Base-by-base conservation (phyloP, 306 rosid species). In the Crotalaria pallida region DNA sequence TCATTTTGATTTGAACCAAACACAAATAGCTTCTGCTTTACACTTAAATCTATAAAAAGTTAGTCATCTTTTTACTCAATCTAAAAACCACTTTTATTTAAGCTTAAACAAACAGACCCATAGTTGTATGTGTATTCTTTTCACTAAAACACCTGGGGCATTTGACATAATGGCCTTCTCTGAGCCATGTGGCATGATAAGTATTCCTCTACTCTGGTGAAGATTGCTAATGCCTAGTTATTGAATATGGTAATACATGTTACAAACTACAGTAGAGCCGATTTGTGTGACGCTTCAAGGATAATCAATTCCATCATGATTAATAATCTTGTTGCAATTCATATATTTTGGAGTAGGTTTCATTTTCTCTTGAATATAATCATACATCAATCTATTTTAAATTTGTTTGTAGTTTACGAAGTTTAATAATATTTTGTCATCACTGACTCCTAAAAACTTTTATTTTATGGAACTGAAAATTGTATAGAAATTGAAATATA, bases 221-320 rank as follows among this genome's bases (percentile, higher is more conserved):
- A 38, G 19, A 10, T 38, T 67, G 22, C 13, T 60, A 47, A 51
- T 43, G 15, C 47, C 51, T 0, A 15, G 36, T 51, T 47, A 18
- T 63, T 45, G 52, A 27, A 41, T 48, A 12, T 23, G 41, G 44
- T 5, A 16, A 7, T 24, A 11, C 41, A 31, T 51, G 10, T 58
- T 24, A 63, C 7, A 11, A 57, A 21, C n/a, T 49, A 19, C 57
- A 12, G 11, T 23, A 58, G 56, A 69, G 10, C 62, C 19, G 64
- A 56, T 70, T 70, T 51, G 57, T 64, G 62, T 69, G 58, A 47
- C 40, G 7, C 75, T 47, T 80, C 57, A 50, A 41, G 44, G 50
- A 21, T 48, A 60, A 47, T 58, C 16, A 51, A n/a, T n/a, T n/a
- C n/a, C n/a, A n/a, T n/a, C n/a, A n/a, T n/a, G n/a, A n/a, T n/a